Evolutionary conservation across 352 stramenopile genomes (phyloP).

Genomic region (Globisporangium iwayamae): DNA sequence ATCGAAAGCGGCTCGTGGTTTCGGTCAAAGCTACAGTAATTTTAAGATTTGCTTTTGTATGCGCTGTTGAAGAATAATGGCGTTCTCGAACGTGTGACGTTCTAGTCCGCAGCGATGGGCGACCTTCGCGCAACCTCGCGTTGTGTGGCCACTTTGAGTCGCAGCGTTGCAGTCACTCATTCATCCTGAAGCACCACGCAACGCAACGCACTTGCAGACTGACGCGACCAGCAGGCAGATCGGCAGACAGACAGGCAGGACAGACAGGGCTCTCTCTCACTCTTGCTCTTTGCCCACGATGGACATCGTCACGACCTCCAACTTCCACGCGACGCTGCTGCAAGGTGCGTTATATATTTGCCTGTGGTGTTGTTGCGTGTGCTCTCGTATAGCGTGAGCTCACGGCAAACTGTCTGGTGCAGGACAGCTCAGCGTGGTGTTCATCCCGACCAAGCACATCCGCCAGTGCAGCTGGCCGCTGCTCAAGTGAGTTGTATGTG

Average conservation of each 20-base stretch:
- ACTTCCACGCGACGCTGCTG: slow-evolving; percentile 86
- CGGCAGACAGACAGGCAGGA: slow-evolving; percentile 3
- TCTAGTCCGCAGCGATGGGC: not conserved
- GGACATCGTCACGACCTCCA: slow-evolving; percentile 88
- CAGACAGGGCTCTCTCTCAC: not conserved
- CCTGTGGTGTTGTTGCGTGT: not conserved
- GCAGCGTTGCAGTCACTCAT: not conserved
- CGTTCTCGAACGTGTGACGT: not conserved
- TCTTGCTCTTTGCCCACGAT: slow-evolving; percentile 21
- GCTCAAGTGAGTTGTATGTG: slow-evolving; percentile 65
- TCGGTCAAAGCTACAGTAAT: not conserved
- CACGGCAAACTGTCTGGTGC: not conserved
- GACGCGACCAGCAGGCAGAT: not conserved
- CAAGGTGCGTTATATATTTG: slow-evolving; percentile 34
- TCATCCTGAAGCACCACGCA: not conserved
- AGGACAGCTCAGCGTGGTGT: slow-evolving; percentile 79
- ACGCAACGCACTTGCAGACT: not conserved
- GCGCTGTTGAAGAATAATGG: not conserved
- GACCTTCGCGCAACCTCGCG: slow-evolving; percentile 8
- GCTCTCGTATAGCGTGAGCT: not conserved
- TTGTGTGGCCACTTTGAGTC: slow-evolving; percentile 10
- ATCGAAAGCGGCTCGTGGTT: too few species aligned
- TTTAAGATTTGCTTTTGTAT: not conserved
- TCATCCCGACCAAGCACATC: slow-evolving; percentile 66
- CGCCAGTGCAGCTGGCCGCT: slow-evolving; percentile 74